A percentile compares a stretch with the other conserved stretches of the same genome.
phyloP scores from a whole-genome alignment of 495 filamentous ascomycete species.

The Talaromyces borbonicus region DNA sequence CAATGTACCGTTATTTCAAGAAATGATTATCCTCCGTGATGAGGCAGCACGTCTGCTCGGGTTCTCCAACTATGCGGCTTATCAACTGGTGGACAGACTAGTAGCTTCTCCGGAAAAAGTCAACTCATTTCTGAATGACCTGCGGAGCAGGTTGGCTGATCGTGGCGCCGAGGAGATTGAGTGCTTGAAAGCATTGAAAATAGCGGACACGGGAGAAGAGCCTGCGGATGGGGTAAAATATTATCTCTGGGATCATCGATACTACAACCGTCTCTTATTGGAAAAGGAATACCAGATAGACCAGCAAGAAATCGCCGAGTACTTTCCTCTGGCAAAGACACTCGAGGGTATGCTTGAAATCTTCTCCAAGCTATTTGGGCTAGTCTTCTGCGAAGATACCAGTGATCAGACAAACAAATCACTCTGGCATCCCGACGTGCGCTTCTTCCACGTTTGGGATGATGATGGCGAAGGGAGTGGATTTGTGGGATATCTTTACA shows the following conservation, averaged over 20 bases:
- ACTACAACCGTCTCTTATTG: slow-evolving; percentile 85
- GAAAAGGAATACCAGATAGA: slow-evolving; percentile 82
- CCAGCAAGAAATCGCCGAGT: slow-evolving; percentile 81
- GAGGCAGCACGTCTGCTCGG: slow-evolving; percentile 86
- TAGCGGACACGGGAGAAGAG: slow-evolving; percentile 86
- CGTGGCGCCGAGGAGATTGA: slow-evolving; percentile 65
- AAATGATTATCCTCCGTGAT: slow-evolving; percentile 78
- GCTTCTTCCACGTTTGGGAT: slow-evolving; percentile 61
- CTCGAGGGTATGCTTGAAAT: slow-evolving; percentile 86
- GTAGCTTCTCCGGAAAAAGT: slow-evolving; percentile 84
- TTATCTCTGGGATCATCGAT: no score
- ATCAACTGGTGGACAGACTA: slow-evolving; percentile 94
- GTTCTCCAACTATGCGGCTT: slow-evolving; percentile 84
- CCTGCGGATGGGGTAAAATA: no score
- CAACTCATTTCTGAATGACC: slow-evolving; percentile 68
- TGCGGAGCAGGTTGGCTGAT: slow-evolving; percentile 63
- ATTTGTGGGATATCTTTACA: slow-evolving; percentile 63
- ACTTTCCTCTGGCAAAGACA: slow-evolving; percentile 79
- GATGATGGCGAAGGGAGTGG: slow-evolving; percentile 48
- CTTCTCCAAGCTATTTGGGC: slow-evolving; percentile 85
- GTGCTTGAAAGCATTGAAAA: slow-evolving; percentile 58
- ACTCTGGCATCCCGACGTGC: slow-evolving; percentile 61
- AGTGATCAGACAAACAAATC: slow-evolving; percentile 52
- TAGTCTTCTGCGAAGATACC: slow-evolving; percentile 78
- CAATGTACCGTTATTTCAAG: slow-evolving; percentile 78